Base-by-base conservation (phyloP, 2,329 filamentous ascomycete species). In the Cladosporium colombiae region DNA sequence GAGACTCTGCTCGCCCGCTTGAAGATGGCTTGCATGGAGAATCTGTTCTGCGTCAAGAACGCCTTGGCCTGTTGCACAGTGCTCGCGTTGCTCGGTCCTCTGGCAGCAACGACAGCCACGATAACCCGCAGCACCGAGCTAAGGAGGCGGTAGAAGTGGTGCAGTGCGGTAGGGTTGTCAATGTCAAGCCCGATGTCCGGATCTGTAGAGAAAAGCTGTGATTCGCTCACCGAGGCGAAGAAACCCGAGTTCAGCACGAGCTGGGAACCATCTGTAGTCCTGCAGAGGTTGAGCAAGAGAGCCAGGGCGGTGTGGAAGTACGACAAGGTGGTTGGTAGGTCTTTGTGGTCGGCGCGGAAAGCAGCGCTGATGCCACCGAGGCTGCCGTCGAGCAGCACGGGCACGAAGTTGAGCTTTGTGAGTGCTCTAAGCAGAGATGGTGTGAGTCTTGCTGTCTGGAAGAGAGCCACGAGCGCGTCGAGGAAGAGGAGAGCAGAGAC, bases 181-280 rank as follows among this genome's bases (percentile, higher is more conserved):
- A 89, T 85, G 70, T 91, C 87, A 66, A 93, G 88, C 67, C 96
- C 93, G 64, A 99, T 88, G 77, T 99, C 95, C 0, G 95, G 95
- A 76, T 99, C 95, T 14, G 91, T 91, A 10, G 88, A 84, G 77
- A 98, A 99, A 25, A 98, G 84, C n/a, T 88, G 87, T 0, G 93
- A 96, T 65, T 90, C 86, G 68, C 91, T 90, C 31, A 98, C 82
- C 0, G 91, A 86, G 53, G 89, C 86, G 81, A 99, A 94, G 5
- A 99, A 84, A 68, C 94, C 94, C 10, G 92, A 91, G 73, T 96
- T 93, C 50, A 98, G 84, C n/a, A 97, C 88, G 69, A 92, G 88
- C 66, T 89, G 90, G 56, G 95, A 93, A 31, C 95, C 96, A n/a
- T 85, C 81, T 1, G 90, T 94, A 76, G 96, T 92, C 18, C 57